phyloP scores from a whole-genome alignment of 2,329 filamentous ascomycete species.

The Apiospora rasikravindrae region DNA sequence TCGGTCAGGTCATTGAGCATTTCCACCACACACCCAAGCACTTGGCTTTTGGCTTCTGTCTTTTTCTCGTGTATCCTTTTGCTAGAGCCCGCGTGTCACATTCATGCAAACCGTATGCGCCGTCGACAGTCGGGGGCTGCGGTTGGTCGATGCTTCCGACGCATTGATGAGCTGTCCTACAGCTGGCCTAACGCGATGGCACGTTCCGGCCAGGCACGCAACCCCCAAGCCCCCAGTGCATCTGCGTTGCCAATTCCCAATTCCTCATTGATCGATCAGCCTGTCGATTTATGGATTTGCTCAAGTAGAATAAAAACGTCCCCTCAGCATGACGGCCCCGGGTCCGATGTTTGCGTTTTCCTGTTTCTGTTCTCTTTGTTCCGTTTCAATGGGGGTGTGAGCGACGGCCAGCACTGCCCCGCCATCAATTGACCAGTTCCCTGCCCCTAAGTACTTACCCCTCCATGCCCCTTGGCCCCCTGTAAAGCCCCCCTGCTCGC shows the following conservation, averaged over 20 bases:
- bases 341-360: background rate
- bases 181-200: background rate
- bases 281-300: background rate
- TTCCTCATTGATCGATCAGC: background rate
- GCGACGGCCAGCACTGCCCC: background rate
- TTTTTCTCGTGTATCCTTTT: background rate
- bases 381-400: background rate
- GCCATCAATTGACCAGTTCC: background rate
- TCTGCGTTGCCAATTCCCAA: background rate
- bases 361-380: background rate
- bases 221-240: background rate
- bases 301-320: background rate
- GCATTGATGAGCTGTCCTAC: conserved; percentile 12
- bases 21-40: background rate
- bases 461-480: background rate
- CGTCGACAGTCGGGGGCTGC: background rate
- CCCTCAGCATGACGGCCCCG: background rate
- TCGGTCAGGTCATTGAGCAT: background rate
- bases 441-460: background rate
- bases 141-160: background rate
- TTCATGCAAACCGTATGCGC: background rate
- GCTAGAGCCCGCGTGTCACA: background rate
- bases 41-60: background rate
- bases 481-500: background rate
- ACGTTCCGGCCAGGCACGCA: background rate